Percentiles rank a stretch among this genome's conserved stretches.
These are phyloP conservation scores for Chlorella sp. DNA, from an alignment of 139 green algal species.

Conservation along the genomic window DNA sequence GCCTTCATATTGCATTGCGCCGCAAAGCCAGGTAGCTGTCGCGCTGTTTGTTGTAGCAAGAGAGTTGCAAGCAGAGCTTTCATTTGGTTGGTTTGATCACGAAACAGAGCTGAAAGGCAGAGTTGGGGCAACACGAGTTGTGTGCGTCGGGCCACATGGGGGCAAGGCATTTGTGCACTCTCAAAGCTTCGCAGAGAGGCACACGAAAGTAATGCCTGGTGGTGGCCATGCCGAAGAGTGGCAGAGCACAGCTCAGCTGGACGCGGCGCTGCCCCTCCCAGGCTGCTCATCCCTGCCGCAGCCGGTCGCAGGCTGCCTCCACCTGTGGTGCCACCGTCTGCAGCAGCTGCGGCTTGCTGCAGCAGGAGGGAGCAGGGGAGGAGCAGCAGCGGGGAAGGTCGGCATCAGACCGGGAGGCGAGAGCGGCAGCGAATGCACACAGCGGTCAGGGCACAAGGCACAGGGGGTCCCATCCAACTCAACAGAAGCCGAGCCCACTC, in stretches of 20 bases:
- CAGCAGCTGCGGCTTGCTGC: background rate
- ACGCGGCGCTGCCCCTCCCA: background rate
- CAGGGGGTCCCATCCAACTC: too few species aligned
- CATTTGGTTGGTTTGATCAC: too few species aligned
- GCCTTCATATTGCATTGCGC: background rate
- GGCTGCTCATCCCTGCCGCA: background rate
- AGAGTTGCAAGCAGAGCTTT: too few species aligned
- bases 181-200: background rate
- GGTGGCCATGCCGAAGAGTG: background rate
- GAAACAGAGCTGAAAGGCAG: too few species aligned
- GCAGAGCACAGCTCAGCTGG: background rate
- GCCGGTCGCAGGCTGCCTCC: conserved; percentile 6
- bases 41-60: background rate
- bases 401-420: too few species aligned
- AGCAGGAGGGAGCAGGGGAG: background rate
- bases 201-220: too few species aligned
- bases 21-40: background rate
- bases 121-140: background rate
- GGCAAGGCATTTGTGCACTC: background rate
- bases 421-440: too few species aligned
- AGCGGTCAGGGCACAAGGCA: too few species aligned
- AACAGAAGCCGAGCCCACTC: too few species aligned
- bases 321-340: conserved; percentile 2
- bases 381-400: background rate
- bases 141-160: background rate